Base-by-base conservation (phyloP, 768 basidiomycete species). In the Lentinula lateritia region DNA sequence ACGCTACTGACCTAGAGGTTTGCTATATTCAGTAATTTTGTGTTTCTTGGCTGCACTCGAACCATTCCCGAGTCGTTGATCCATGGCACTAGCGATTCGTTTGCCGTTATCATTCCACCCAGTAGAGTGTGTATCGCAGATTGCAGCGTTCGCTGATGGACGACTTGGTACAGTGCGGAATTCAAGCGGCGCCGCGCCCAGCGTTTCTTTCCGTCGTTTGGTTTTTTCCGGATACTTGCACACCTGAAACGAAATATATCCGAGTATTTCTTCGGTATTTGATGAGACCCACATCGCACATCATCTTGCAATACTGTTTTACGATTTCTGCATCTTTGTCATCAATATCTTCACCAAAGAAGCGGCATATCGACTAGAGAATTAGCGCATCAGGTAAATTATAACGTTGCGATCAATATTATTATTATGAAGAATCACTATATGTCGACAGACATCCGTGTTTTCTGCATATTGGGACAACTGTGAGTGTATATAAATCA, bases 161-260 rank as follows among this genome's bases (percentile, higher is more conserved):
- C 68, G 52, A 15, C 36, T 63, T 56, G 71, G 70, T 7, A 66
- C 65, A 3, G 60, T 60, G n/a, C 71, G 74, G 59, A 66, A 64
- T 61, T 74, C 72, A 50, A 68, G 66, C 1, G 76, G 70, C 0
- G 85, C 81, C 12, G 28, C 41, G 3, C 55, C 39, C 10, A 92
- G 76, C n/a, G 78, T 80, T 28, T 64, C 67, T 60, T 82, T 79
- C 32, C 80, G 79, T 2, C 70, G 73, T 56, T 70, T 77, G 0
- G 84, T 81, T 73, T 87, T 92, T 23, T 86, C 86, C 0, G 90
- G 88, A 64, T 85, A 85, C 72, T 89, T 91, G 75, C 92, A 93
- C 3, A 92, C 80, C 92, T 93, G 59, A 13, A 52, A 4, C 13
- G 10, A 23, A 16, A 12, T 34, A 18, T 13, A 39, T 42, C 39